A percentile compares a stretch with the other conserved stretches of the same genome.
phyloP scores from a whole-genome alignment of 1,284 basidiomycete genomes.

The Rhodotorula glutinis region DNA sequence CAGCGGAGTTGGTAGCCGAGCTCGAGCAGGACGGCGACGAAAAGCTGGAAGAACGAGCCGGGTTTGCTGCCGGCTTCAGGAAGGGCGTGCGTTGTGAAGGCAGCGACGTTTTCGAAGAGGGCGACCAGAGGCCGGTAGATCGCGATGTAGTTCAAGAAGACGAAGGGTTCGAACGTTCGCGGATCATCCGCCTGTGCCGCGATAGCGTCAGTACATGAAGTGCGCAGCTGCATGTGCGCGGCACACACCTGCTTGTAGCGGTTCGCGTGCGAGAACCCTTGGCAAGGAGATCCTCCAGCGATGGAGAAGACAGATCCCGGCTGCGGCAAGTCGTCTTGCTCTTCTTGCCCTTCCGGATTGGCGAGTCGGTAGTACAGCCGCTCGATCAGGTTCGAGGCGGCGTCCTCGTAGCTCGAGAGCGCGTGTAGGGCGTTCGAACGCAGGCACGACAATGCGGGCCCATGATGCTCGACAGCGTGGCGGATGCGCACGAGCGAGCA shows the following conservation, averaged over 20 bases:
- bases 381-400: conserved; percentile 6
- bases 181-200: conserved; percentile 1
- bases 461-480: conserved; percentile 13
- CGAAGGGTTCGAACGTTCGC: conserved; percentile 15
- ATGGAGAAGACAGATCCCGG: background rate
- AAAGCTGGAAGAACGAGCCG: conserved; percentile 7
- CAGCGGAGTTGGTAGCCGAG: conserved; percentile 14
- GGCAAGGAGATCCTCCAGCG: conserved; percentile 16
- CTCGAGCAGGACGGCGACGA: background rate
- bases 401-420: background rate
- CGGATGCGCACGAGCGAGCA: background rate
- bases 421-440: background rate
- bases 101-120: conserved; percentile 20
- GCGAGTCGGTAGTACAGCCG: background rate
- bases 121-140: background rate
- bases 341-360: background rate
- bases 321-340: background rate
- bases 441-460: background rate
- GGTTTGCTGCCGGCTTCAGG: background rate
- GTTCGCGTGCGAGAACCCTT: conserved; percentile 5
- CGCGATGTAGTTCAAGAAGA: background rate
- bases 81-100: conserved; percentile 7
- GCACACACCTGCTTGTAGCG: conserved; percentile 1
- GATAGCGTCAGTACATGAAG: background rate
- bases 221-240: background rate